phyloP scores from a whole-genome alignment of 352 stramenopile species.

The Phytophthora rubi region DNA sequence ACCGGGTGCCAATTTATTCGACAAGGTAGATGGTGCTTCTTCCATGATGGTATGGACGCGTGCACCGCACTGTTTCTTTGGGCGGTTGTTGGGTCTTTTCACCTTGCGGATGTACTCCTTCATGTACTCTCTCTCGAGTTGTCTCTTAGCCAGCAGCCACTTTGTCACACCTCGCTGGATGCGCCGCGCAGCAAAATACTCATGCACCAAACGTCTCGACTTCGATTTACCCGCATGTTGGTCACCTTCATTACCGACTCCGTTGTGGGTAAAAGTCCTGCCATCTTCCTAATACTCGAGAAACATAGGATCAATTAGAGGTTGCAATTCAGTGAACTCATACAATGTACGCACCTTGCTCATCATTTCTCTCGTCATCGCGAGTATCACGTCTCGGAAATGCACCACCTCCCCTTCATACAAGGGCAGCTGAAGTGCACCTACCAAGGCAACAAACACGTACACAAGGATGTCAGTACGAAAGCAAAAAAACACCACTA shows the following conservation, averaged over 20 bases:
- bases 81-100: not conserved
- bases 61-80: not conserved
- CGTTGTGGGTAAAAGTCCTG: not conserved
- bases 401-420: constrained; percentile 80
- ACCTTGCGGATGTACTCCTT: not conserved
- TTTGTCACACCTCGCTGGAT: not conserved
- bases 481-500: too few species aligned
- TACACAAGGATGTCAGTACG: not conserved
- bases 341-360: constrained; percentile 44
- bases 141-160: not conserved
- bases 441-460: constrained; percentile 22
- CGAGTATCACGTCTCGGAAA: constrained; percentile 84
- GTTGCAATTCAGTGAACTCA: not conserved
- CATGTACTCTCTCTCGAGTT: not conserved
- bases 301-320: not conserved
- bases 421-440: constrained; percentile 63
- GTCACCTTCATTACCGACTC: not conserved
- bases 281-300: not conserved
- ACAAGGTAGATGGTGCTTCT: not conserved
- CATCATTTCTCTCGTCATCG: constrained; percentile 71
- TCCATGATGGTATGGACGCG: not conserved
- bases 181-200: not conserved
- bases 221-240: not conserved
- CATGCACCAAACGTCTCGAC: not conserved
- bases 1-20: not conserved